Conservation (phyloP, 2,329 filamentous ascomycete species). For the Bipolaris victoriae region DNA sequence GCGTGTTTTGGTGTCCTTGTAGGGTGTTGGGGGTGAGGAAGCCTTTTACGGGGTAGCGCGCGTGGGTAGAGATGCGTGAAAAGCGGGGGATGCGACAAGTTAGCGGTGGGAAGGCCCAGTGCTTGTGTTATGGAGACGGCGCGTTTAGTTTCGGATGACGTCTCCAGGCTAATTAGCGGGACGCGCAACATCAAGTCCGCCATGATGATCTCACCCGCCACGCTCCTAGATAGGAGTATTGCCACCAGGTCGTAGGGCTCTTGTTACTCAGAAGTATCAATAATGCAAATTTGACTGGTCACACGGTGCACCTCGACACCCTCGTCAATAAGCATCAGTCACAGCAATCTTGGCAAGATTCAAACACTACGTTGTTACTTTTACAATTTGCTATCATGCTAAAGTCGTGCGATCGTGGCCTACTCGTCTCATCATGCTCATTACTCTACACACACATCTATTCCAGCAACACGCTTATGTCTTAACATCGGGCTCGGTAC, state of each 20-base stretch:
- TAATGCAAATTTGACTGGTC: not conserved
- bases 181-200: slow-evolving; percentile 10
- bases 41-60: slow-evolving; percentile 2
- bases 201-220: slow-evolving; percentile 10
- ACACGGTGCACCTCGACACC: not conserved
- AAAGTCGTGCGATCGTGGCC: slow-evolving; percentile 1
- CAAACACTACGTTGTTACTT: not conserved
- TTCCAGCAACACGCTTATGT: slow-evolving; percentile 63
- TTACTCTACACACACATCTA: not conserved
- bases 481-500: slow-evolving; percentile 94
- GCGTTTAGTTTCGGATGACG: slow-evolving; percentile 25
- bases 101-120: slow-evolving; percentile 8
- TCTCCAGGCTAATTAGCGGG: slow-evolving; percentile 24
- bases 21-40: not conserved
- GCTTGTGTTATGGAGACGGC: slow-evolving; percentile 23
- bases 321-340: not conserved
- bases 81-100: slow-evolving; percentile 7
- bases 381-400: slow-evolving; percentile 6
- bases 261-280: not conserved
- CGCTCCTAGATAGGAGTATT: not conserved
- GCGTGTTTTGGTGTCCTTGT: not conserved
- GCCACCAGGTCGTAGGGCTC: not conserved
- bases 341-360: not conserved
- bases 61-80: slow-evolving; percentile 10
- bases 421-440: slow-evolving; percentile 10